phyloP scores from a whole-genome alignment of 2,329 filamentous ascomycete genomes.

The Cytospora paraplurivora region DNA sequence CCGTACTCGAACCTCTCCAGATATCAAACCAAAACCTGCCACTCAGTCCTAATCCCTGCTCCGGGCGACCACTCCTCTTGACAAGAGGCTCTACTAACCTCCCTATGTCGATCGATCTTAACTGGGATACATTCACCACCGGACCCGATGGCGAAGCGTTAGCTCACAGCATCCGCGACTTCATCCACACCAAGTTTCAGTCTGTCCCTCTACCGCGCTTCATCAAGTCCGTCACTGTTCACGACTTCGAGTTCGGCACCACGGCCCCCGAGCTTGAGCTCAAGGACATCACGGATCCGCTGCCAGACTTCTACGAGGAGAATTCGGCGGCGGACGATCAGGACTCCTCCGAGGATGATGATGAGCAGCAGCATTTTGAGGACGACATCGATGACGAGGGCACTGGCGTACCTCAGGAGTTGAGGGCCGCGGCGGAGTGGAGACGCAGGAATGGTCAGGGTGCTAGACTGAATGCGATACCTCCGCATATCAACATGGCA shows the following conservation, averaged over 20 bases:
- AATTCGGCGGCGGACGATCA: conserved; percentile 65
- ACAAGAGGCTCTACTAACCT: background rate
- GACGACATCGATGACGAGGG: conserved; percentile 37
- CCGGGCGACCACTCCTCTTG: background rate
- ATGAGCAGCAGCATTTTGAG: conserved; percentile 42
- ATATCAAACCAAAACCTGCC: background rate
- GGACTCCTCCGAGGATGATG: conserved; percentile 50
- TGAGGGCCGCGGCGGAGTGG: conserved; percentile 34
- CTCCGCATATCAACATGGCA: conserved; percentile 46
- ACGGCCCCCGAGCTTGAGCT: conserved; percentile 84
- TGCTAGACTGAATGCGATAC: conserved; percentile 33
- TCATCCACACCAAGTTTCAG: conserved; percentile 96
- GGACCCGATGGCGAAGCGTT: conserved; percentile 85
- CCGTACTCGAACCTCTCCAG: background rate
- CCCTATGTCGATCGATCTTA: conserved; percentile 93
- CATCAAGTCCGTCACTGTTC: conserved; percentile 93
- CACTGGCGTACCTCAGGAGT: conserved; percentile 38
- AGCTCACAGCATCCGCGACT: conserved; percentile 83
- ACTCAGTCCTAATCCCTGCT: background rate
- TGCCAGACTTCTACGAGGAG: conserved; percentile 95
- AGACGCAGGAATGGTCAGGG: conserved; percentile 30
- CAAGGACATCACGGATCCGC: conserved; percentile 94
- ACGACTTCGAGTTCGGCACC: conserved; percentile 88
- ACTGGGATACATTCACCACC: conserved; percentile 90
- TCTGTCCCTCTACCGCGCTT: conserved; percentile 88